Evolutionary conservation across 495 filamentous ascomycete species (phyloP).

Genomic region (Neurospora sp.): DNA sequence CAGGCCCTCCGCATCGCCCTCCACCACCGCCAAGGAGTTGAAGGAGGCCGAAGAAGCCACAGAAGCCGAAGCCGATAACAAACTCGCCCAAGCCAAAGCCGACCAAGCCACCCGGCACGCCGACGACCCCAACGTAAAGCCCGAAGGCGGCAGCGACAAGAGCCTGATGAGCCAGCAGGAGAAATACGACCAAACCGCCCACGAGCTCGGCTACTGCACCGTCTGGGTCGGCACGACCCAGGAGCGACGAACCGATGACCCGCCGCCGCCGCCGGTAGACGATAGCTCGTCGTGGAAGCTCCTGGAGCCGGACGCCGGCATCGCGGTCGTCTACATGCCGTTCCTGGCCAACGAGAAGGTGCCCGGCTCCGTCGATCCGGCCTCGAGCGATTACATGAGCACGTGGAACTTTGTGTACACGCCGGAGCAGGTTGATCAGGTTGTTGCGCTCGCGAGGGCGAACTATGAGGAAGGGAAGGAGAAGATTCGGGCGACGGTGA

Average conservation of each 20-base stretch:
- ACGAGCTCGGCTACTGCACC: constrained; percentile 77
- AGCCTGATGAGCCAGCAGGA: constrained; percentile 15
- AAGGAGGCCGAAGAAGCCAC: constrained; percentile 57
- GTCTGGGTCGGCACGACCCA: constrained; percentile 84
- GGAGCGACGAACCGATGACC: constrained; percentile 47
- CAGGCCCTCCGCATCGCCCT: constrained; percentile 37
- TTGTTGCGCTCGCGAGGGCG: constrained; percentile 69
- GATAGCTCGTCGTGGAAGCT: constrained; percentile 62
- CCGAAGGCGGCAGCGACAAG: constrained; percentile 7
- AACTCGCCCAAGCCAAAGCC: constrained; percentile 52
- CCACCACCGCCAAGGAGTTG: constrained; percentile 51
- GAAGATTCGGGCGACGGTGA: constrained; percentile 63
- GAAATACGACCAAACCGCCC: constrained; percentile 31
- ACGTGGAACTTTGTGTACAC: constrained; percentile 98
- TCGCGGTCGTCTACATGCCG: constrained; percentile 85
- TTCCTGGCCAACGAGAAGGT: constrained; percentile 74
- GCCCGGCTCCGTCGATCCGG: constrained; percentile 61
- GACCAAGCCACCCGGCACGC: constrained; percentile 29
- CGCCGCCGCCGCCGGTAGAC: constrained; percentile 46
- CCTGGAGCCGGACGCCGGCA: constrained; percentile 67
- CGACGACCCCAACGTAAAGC: constrained; percentile 1
- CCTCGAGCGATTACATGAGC: constrained; percentile 70
- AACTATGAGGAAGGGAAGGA: constrained; percentile 78
- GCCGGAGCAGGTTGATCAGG: constrained; percentile 70
- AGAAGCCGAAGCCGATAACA: constrained; percentile 47